Evolutionary conservation across 1,139 yeast genomes (phyloP).

Genomic region (Yarrowia galli): DNA sequence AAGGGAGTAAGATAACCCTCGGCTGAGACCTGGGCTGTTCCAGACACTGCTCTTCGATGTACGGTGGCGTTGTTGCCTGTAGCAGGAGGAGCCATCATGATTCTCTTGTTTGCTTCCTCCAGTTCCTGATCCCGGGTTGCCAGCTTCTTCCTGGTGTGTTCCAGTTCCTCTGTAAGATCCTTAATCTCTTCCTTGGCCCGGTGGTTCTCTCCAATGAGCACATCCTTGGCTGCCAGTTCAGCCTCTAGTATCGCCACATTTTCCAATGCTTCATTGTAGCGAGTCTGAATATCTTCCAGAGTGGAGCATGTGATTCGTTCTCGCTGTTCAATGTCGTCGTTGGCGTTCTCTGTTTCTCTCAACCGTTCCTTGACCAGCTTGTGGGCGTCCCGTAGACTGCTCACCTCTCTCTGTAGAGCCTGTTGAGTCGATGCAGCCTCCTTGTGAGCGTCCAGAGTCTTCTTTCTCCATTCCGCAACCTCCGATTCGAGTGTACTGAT

Average conservation of each 20-base stretch:
- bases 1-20: constrained; percentile 15
- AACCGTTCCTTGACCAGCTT: constrained; percentile 46
- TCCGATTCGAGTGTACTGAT: constrained; percentile 45
- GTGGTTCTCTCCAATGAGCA: constrained; percentile 48
- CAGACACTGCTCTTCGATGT: constrained; percentile 16
- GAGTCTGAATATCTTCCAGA: constrained; percentile 48
- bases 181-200: constrained; percentile 51
- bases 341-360: constrained; percentile 53
- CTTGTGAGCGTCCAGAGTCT: constrained; percentile 45
- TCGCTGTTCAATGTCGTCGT: constrained; percentile 53
- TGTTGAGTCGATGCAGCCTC: constrained; percentile 47
- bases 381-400: constrained; percentile 47
- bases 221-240: constrained; percentile 48
- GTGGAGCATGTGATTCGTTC: constrained; percentile 50
- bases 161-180: constrained; percentile 50
- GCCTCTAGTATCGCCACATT: constrained; percentile 51
- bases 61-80: not conserved
- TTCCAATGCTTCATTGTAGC: constrained; percentile 49
- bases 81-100: not conserved
- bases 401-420: constrained; percentile 47
- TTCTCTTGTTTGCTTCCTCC: constrained; percentile 22
- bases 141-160: constrained; percentile 42
- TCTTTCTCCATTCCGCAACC: constrained; percentile 46
- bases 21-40: constrained; percentile 32
- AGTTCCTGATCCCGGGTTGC: constrained; percentile 33